Base-by-base conservation (phyloP, 179 eudicot genomes). In the Beta corolliflora region DNA sequence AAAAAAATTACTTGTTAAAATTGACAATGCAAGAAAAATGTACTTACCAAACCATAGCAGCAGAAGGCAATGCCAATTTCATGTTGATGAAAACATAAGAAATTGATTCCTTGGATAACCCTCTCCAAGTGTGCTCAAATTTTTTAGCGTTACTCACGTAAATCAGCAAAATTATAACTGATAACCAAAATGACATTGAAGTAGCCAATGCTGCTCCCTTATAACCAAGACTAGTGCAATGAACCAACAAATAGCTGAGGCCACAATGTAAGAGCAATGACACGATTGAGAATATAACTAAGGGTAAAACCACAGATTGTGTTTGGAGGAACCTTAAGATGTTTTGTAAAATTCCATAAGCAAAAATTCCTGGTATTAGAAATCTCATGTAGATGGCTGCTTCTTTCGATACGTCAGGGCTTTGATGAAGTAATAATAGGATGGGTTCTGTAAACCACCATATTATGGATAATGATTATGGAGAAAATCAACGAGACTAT, bases 31-130 rank as follows among this genome's bases (percentile, higher is more conserved):
- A 36, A 36, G 41, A 36, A 36, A 36, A 36, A 36, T 36, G 41
- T 25, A 64, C 69, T 64, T 44, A 91, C 97, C 97, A 92, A 16
- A 92, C 90, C 97, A 91, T 92, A 45, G 89, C 93, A 29, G 94
- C 94, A 61, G 93, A 92, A 71, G 94, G 92, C 31, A 92, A 76
- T 48, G 94, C 93, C 78, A 92, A 73, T 67, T 86, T 91, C 78
- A 90, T 71, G 81, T 73, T 86, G n/a, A 75, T 3, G 54, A 84
- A 52, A 50, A 92, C 73, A 75, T 86, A 78, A 58, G 16, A 7
- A 31, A 83, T 76, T 0, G 93, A 82, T 56, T 90, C 88, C 23
- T 50, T 71, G 0, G 91, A 89, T 36, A 91, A 78, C 4, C 97
- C 93, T 16, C 60, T 77, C 93, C 93, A 91, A 21, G 92, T 93